Evolutionary conservation across 805 yeast genomes (phyloP).

Genomic region (Ogataea glucozyma): DNA sequence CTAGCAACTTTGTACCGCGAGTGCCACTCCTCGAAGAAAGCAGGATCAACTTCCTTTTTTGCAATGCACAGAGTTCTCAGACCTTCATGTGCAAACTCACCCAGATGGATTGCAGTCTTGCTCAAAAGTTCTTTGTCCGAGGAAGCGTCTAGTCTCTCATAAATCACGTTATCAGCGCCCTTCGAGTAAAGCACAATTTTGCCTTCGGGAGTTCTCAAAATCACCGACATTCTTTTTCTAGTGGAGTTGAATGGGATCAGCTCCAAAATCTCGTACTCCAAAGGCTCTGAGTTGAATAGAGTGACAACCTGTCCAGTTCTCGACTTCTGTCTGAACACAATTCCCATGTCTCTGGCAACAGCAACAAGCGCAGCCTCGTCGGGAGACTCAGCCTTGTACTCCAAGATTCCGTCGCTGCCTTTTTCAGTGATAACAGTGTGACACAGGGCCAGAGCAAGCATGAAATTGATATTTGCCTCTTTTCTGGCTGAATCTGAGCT

Average conservation of each 20-base stretch:
- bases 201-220: conserved; percentile 47
- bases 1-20: conserved; percentile 57
- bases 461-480: conserved; percentile 54
- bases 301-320: conserved; percentile 47
- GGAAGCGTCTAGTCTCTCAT: conserved; percentile 39
- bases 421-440: conserved; percentile 72
- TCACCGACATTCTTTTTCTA: conserved; percentile 77
- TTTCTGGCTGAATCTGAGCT: conserved; percentile 42
- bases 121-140: conserved; percentile 47
- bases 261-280: conserved; percentile 51
- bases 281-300: conserved; percentile 45
- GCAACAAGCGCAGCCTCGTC: conserved; percentile 83
- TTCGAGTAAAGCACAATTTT: conserved; percentile 54
- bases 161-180: conserved; percentile 79
- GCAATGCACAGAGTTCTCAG: conserved; percentile 76
- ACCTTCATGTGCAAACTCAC: conserved; percentile 74
- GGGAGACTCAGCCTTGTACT: conserved; percentile 78
- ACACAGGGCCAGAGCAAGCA: conserved; percentile 68
- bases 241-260: conserved; percentile 66
- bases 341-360: conserved; percentile 72
- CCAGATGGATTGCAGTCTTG: conserved; percentile 63
- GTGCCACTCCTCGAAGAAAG: conserved; percentile 55
- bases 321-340: conserved; percentile 55
- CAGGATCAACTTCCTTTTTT: conserved; percentile 47
- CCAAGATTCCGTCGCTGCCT: conserved; percentile 42